Percentiles rank a stretch among this genome's conserved stretches.
phyloP scores from a whole-genome alignment of 2,329 filamentous ascomycete species.

The Exophiala sideris region DNA sequence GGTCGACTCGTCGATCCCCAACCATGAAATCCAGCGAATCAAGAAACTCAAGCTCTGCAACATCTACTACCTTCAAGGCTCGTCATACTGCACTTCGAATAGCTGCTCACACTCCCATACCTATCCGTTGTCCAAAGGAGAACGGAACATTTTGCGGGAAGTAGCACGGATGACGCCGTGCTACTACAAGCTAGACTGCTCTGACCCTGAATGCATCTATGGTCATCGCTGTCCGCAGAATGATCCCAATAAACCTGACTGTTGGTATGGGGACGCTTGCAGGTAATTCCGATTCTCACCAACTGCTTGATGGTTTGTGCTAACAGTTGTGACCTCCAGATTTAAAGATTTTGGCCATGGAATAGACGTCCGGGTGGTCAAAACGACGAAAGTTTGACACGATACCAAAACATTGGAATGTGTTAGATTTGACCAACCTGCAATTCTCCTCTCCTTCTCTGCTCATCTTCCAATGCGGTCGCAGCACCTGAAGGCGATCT shows the following conservation, averaged over 20 bases:
- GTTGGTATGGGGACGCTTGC: constrained; percentile 57
- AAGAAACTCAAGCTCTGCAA: constrained; percentile 64
- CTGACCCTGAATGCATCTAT: constrained; percentile 61
- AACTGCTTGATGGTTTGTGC: not conserved
- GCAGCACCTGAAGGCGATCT: too few relatives aligned
- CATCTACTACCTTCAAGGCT: constrained; percentile 55
- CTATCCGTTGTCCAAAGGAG: constrained; percentile 52
- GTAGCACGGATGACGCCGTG: constrained; percentile 64
- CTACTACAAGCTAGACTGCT: constrained; percentile 54
- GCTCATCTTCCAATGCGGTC: too few relatives aligned
- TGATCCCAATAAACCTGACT: constrained; percentile 51
- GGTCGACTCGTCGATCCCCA: constrained; percentile 48
- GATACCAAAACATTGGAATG: too few relatives aligned
- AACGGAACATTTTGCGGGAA: constrained; percentile 53
- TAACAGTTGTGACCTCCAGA: constrained; percentile 32
- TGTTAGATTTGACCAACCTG: too few relatives aligned
- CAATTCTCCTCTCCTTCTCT: too few relatives aligned
- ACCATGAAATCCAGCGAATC: constrained; percentile 56
- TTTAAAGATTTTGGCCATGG: constrained; percentile 57
- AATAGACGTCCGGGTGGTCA: constrained; percentile 56
- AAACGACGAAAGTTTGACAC: constrained; percentile 45
- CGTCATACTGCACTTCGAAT: constrained; percentile 53
- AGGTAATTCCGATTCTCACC: not conserved
- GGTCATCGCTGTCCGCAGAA: constrained; percentile 60
- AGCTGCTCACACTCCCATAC: constrained; percentile 56